These are phyloP conservation scores for Phlyctochytrium planicorne DNA, from an alignment of 192 early-diverging fungal species.

Conservation along the genomic window DNA sequence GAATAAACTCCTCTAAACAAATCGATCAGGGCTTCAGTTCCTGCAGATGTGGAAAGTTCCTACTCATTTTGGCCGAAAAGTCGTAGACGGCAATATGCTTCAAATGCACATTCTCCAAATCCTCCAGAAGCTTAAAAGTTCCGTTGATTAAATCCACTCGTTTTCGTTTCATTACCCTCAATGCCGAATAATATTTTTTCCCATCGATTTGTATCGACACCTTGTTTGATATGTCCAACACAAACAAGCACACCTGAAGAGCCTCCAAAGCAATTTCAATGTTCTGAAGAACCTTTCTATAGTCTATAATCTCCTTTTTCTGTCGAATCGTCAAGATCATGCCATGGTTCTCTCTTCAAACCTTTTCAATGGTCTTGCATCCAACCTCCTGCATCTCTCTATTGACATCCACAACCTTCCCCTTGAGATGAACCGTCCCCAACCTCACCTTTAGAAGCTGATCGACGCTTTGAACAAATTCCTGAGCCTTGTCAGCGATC, in stretches of 20 bases:
- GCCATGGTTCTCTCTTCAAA: constrained; percentile 22
- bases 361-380: constrained; percentile 75
- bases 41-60: too few relatives aligned
- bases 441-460: constrained; percentile 93
- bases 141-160: background rate
- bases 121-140: constrained; percentile 73
- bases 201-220: constrained; percentile 77
- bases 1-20: constrained; percentile 73
- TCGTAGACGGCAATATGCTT: constrained; percentile 72
- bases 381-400: constrained; percentile 81
- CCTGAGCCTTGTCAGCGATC: constrained; percentile 41
- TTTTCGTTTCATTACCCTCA: constrained; percentile 57
- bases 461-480: constrained; percentile 92
- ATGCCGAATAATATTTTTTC: constrained; percentile 86
- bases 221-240: constrained; percentile 84
- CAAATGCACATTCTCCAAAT: constrained; percentile 70
- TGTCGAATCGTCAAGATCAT: too few relatives aligned
- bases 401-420: constrained; percentile 85
- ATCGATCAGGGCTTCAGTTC: constrained; percentile 8
- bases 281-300: constrained; percentile 78
- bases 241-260: constrained; percentile 76
- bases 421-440: constrained; percentile 79
- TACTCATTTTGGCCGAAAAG: constrained; percentile 83
- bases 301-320: constrained; percentile 78
- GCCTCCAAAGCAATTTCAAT: constrained; percentile 82